phyloP scores from a whole-genome alignment of 2,329 filamentous ascomycete species.

The Arachnomyces sp. region DNA sequence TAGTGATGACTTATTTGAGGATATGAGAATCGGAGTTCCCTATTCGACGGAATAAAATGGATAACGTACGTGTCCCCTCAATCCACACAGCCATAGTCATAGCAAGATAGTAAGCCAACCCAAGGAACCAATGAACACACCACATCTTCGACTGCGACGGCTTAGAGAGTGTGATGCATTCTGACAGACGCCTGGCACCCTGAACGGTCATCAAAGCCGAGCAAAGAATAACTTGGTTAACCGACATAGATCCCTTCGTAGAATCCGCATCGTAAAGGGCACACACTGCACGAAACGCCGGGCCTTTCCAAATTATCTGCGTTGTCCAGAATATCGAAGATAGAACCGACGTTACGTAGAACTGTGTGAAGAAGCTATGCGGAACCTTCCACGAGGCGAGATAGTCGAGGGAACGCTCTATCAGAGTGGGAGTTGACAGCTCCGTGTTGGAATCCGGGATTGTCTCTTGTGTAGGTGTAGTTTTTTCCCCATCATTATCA shows the following conservation, averaged over 20 bases:
- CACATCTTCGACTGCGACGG: constrained; percentile 73
- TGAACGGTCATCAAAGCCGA: constrained; percentile 72
- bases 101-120: constrained; percentile 66
- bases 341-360: constrained; percentile 66
- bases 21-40: too few relatives aligned
- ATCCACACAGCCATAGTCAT: constrained; percentile 76
- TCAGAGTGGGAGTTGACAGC: constrained; percentile 1
- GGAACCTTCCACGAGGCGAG: constrained; percentile 59
- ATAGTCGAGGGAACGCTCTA: constrained; percentile 38
- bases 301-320: constrained; percentile 53
- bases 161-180: constrained; percentile 59
- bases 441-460: constrained; percentile 4
- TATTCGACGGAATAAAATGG: background rate
- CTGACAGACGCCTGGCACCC: constrained; percentile 65
- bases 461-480: background rate
- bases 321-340: constrained; percentile 67
- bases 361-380: constrained; percentile 83
- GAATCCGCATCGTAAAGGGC: constrained; percentile 30
- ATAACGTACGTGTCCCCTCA: constrained; percentile 61
- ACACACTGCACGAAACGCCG: constrained; percentile 42
- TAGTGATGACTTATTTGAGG: too few relatives aligned
- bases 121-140: constrained; percentile 73
- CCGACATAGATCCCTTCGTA: constrained; percentile 43
- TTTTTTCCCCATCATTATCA: constrained; percentile 6
- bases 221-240: constrained; percentile 56